Percentiles rank a stretch among this genome's conserved stretches.
Evolutionary conservation across 805 yeast genomes (phyloP).

Genomic region (Debaryomyces hansenii): DNA sequence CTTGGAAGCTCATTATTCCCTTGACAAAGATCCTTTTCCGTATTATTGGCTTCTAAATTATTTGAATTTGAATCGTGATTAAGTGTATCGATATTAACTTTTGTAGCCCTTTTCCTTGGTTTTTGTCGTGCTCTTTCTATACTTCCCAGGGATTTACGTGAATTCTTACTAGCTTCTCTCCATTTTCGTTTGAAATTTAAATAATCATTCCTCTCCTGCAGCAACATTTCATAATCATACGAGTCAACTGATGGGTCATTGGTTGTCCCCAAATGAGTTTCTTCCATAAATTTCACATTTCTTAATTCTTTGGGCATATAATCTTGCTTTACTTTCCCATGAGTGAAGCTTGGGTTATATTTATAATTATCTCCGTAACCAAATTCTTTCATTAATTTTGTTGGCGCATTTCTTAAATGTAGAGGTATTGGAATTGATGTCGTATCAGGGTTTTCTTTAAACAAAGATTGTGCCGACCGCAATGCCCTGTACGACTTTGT

Average conservation of each 20-base stretch:
- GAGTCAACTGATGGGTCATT: constrained; percentile 18
- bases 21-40: not conserved
- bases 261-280: constrained; percentile 52
- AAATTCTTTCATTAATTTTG: constrained; percentile 80
- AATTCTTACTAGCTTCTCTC: not conserved
- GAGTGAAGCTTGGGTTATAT: constrained; percentile 78
- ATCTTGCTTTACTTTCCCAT: constrained; percentile 72
- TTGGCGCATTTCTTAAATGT: constrained; percentile 94
- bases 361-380: constrained; percentile 86
- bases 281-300: constrained; percentile 48
- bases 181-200: constrained; percentile 8
- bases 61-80: too few species aligned
- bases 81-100: too few species aligned
- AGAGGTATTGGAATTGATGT: constrained; percentile 68
- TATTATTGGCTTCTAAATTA: not conserved
- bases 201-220: constrained; percentile 18
- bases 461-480: constrained; percentile 58
- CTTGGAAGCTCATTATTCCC: not conserved
- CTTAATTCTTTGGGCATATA: constrained; percentile 68
- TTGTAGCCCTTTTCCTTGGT: too few species aligned
- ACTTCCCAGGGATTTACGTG: too few species aligned
- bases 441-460: constrained; percentile 57
- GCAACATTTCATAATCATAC: constrained; percentile 10
- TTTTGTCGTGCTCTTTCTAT: too few species aligned
- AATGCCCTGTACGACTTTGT: constrained; percentile 84